phyloP scores from a whole-genome alignment of 2,329 filamentous ascomycete species.

The Colletotrichum cereale region DNA sequence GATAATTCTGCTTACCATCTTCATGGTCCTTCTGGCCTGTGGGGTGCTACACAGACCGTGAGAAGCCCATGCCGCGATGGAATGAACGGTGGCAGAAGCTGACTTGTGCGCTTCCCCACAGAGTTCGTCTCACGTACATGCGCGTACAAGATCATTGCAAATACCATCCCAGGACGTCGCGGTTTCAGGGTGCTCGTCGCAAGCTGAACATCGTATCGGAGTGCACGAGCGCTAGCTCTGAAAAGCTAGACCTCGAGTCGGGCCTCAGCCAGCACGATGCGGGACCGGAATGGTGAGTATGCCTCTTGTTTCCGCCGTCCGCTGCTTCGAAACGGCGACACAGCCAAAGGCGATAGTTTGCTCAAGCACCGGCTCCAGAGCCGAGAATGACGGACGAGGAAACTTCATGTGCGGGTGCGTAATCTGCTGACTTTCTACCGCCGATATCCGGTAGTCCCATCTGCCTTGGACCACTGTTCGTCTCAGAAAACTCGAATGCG shows the following conservation, averaged over 20 bases:
- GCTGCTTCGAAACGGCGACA: not conserved
- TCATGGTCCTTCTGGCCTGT: constrained; percentile 26
- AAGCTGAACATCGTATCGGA: constrained; percentile 49
- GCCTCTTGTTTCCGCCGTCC: not conserved
- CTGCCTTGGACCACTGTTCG: constrained; percentile 49
- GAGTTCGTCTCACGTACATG: constrained; percentile 20
- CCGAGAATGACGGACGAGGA: not conserved
- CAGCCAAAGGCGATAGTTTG: not conserved
- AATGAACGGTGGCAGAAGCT: constrained; percentile 15
- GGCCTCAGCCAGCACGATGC: constrained; percentile 17
- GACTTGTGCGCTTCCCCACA: constrained; percentile 6
- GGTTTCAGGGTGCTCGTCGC: constrained; percentile 43
- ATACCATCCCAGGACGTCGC: constrained; percentile 36
- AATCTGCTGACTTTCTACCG: constrained; percentile 15
- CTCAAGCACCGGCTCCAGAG: not conserved
- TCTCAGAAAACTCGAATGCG: constrained; percentile 12
- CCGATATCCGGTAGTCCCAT: constrained; percentile 47
- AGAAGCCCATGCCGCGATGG: constrained; percentile 13
- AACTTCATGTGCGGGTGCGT: not conserved
- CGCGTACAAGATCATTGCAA: constrained; percentile 35
- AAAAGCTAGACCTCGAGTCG: constrained; percentile 33
- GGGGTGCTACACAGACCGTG: constrained; percentile 35
- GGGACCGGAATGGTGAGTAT: constrained; percentile 30
- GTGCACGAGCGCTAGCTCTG: constrained; percentile 36
- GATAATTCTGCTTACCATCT: constrained; percentile 35